A percentile compares a stretch with the other conserved stretches of the same genome.
Conservation (phyloP, 2,329 filamentous ascomycete genomes). For the Cyphellophora attinorum region DNA sequence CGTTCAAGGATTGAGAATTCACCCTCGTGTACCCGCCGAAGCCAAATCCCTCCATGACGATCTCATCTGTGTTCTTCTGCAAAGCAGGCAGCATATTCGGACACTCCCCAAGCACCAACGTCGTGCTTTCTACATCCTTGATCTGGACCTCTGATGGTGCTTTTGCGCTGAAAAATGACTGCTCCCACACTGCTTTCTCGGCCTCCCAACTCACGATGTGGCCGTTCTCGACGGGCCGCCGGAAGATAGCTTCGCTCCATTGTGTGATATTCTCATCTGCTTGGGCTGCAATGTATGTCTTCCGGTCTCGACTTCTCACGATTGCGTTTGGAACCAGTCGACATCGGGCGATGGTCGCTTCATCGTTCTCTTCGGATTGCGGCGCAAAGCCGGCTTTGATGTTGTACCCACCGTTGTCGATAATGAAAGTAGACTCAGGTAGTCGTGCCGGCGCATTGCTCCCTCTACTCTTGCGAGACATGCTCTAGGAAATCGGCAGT, state of each 20-base stretch:
- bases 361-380: conserved; percentile 28
- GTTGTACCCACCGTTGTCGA: conserved; percentile 88
- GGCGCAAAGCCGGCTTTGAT: conserved; percentile 79
- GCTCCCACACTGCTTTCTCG: conserved; percentile 91
- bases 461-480: no score
- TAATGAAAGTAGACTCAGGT: conserved; percentile 62
- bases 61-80: conserved; percentile 87
- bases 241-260: conserved; percentile 79
- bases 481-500: no score
- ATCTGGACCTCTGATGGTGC: conserved; percentile 41
- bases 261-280: conserved; percentile 65
- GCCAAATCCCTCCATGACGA: conserved; percentile 94
- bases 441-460: no score
- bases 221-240: conserved; percentile 85
- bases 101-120: conserved; percentile 74
- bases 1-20: conserved; percentile 63
- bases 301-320: conserved; percentile 68
- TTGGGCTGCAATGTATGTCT: conserved; percentile 71
- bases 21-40: conserved; percentile 78
- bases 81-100: conserved; percentile 72
- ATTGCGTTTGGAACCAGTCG: conserved; percentile 78
- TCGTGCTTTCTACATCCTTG: conserved; percentile 65
- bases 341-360: conserved; percentile 40
- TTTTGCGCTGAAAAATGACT: conserved; percentile 66
- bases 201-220: conserved; percentile 96